Evolutionary conservation across 768 basidiomycete genomes (phyloP).

Genomic region (Tephrocybe sp.): DNA sequence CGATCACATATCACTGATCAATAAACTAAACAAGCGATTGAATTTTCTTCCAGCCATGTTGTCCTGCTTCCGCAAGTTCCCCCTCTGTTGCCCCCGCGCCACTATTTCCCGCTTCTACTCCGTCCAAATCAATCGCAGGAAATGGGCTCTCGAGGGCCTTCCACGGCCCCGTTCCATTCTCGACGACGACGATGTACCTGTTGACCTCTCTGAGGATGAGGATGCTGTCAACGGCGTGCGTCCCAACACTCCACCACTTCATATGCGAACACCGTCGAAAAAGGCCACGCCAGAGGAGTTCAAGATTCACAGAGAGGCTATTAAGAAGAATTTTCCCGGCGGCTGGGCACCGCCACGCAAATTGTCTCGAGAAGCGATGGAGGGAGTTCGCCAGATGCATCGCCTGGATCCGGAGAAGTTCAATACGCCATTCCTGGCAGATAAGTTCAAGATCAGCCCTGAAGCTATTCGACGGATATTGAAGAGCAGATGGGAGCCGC

Average conservation of each 20-base stretch:
- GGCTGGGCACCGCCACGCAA: conserved; percentile 83
- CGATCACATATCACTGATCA: conserved; percentile 20
- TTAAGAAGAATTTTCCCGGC: conserved; percentile 56
- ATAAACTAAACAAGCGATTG: conserved; percentile 8
- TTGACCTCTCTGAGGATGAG: conserved; percentile 54
- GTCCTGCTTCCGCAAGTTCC: conserved; percentile 22
- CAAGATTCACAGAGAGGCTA: conserved; percentile 47
- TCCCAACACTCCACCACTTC: conserved; percentile 34
- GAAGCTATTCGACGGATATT: conserved; percentile 82
- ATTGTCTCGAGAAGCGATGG: conserved; percentile 83
- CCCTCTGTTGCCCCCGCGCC: conserved; percentile 15
- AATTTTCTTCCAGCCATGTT: conserved; percentile 20
- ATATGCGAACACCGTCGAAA: conserved; percentile 37
- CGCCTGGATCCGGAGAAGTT: conserved; percentile 62
- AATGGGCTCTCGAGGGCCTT: conserved; percentile 41
- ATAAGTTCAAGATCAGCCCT: conserved; percentile 75
- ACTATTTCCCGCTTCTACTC: conserved; percentile 23
- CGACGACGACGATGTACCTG: conserved; percentile 43
- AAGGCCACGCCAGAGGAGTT: conserved; percentile 48
- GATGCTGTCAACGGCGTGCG: conserved; percentile 44
- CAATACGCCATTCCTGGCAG: conserved; percentile 66
- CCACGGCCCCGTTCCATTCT: conserved; percentile 45
- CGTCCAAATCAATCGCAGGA: conserved; percentile 19
- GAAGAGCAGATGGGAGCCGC: conserved; percentile 71
- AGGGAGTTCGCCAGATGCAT: conserved; percentile 69